Evolutionary conservation across 108 stramenopile species (phyloP), one percentile per base, ranked within the genome.

Genomic region (Skeletonema potamos): DNA sequence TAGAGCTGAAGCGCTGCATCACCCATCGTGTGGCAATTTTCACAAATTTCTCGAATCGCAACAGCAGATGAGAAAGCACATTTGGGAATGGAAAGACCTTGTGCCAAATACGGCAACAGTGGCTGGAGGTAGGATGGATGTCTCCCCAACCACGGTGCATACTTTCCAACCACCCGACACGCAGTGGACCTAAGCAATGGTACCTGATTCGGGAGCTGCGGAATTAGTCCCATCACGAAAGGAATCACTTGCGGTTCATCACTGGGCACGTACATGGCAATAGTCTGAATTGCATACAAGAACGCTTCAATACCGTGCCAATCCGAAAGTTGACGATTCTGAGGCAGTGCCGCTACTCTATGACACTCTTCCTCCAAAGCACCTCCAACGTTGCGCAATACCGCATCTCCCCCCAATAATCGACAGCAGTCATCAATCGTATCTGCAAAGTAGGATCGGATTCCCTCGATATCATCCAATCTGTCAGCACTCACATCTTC

Each of bases 271-370:
- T 89, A 95, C 51, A 81, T 81, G 56, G 87, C 71, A 15, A 94
- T 73, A 2, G 87, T 65, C 54, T 82, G 80, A 39, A 95, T 81
- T 28, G 87, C 88, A 62, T 86, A 86, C 37, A 97, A 66, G 51
- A 88, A 93, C 10, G 94, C 91, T 78, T 97, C 96, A 20, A 96
- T 84, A 4, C 76, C 85, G 43, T 88, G 91, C 94, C 94, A 96
- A 39, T 74, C 72, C 24, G 57, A 34, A 5, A 68, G 59, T 55
- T 79, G 73, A 27, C 75, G 60, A 32, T 73, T 70, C 9, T 44
- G 60, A 13, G 82, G 44, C 36, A 77, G 62, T n/a, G 76, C 46
- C 27, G 77, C 51, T 12, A 82, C 66, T 27, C 76, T 67, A 17
- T 80, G 72, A 44, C 86, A 83, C 63, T 87, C 83, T 44, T 80